phyloP scores from a whole-genome alignment of 2,329 filamentous ascomycete genomes.

The Curvularia verruculosa region DNA sequence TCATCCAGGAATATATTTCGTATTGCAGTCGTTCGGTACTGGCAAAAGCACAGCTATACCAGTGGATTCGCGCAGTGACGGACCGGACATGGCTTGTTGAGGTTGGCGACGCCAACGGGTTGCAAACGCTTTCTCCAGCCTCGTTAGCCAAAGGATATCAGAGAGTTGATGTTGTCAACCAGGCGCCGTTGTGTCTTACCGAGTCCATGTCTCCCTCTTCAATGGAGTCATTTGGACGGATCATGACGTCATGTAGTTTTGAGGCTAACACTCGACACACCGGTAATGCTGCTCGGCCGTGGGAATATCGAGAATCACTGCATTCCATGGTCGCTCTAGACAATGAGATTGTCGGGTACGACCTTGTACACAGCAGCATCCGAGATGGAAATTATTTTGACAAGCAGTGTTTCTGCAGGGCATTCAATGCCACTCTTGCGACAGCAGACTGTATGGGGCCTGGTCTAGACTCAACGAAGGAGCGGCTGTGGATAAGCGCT shows the following conservation, averaged over 20 bases:
- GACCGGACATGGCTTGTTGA: constrained; percentile 44
- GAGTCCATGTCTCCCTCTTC: constrained; percentile 23
- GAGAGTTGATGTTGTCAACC: constrained; percentile 25
- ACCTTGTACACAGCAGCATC: constrained; percentile 28
- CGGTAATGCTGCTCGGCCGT: constrained; percentile 41
- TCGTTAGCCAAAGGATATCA: constrained; percentile 37
- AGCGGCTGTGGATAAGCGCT: constrained; percentile 43
- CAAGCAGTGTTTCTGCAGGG: constrained; percentile 41
- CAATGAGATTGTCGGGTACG: constrained; percentile 43
- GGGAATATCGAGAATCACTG: constrained; percentile 39
- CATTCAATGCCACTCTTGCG: constrained; percentile 22
- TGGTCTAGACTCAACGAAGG: constrained; percentile 32
- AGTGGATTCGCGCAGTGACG: constrained; percentile 36
- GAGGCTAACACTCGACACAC: constrained; percentile 36
- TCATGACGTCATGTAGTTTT: constrained; percentile 42
- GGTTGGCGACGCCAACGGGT: constrained; percentile 38
- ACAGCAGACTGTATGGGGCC: constrained; percentile 26
- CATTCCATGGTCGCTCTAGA: constrained; percentile 40
- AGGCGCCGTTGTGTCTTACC: constrained; percentile 41
- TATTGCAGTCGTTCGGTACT: constrained; percentile 43
- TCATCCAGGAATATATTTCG: constrained; percentile 32
- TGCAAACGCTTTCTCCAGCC: constrained; percentile 34
- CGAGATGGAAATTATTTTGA: constrained; percentile 39
- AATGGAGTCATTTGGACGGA: constrained; percentile 37
- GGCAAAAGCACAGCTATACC: constrained; percentile 42